phyloP scores from a whole-genome alignment of 331 rosid genomes.

The Erythrophleum ivorense region DNA sequence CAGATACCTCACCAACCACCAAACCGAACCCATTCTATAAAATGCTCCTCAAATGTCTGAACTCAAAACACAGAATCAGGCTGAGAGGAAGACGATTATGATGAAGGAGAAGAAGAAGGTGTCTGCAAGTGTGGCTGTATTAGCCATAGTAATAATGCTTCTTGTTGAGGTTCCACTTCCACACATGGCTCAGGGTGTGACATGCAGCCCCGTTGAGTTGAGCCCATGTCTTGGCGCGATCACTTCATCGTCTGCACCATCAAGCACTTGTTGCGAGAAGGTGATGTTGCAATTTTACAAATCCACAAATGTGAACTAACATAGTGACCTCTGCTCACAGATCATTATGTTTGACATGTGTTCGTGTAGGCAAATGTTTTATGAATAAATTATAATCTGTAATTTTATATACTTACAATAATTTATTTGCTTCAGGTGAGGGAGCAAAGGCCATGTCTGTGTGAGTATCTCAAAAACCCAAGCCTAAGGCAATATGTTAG shows the following conservation, averaged over 20 bases:
- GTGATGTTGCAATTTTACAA: not conserved
- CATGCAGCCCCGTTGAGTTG: conserved; percentile 48
- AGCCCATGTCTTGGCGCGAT: conserved; percentile 57
- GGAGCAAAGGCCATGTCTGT: conserved; percentile 67
- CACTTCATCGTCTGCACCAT: conserved; percentile 31
- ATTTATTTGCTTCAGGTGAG: conserved; percentile 36
- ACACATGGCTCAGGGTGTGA: conserved; percentile 52
- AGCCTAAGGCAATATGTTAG: conserved; percentile 42
- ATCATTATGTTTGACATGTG: no score
- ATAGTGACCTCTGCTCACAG: no score
- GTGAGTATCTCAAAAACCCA: conserved; percentile 71
- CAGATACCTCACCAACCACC: not conserved
- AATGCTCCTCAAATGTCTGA: no score
- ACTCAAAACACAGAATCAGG: no score
- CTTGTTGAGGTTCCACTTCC: conserved; percentile 36
- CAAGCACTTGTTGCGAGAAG: conserved; percentile 56
- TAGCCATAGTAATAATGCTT: conserved; percentile 39
- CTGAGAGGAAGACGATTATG: not conserved
- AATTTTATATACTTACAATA: no score
- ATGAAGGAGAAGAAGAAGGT: not conserved
- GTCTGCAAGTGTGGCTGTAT: conserved; percentile 3
- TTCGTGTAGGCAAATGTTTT: not conserved
- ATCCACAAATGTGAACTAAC: no score
- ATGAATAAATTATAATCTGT: not conserved
- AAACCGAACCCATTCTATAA: conserved; percentile 24